Evolutionary conservation across 331 rosid genomes (phyloP).

Genomic region (Arachis monticola): DNA sequence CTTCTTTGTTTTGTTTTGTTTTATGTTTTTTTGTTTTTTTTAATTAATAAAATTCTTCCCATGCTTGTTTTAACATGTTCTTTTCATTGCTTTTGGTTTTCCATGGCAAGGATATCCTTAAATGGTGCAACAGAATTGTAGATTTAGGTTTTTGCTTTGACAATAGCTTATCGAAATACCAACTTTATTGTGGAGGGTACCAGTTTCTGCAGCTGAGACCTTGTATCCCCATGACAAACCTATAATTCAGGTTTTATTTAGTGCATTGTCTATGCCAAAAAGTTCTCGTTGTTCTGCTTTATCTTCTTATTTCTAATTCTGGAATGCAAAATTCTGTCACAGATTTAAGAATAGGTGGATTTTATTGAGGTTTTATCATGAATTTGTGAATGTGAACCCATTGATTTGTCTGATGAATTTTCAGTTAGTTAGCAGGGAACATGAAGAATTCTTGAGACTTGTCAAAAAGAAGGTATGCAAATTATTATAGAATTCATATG

Average conservation of each 20-base stretch:
- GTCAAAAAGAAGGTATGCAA: slow-evolving; percentile 75
- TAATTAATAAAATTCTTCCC: slow-evolving; percentile 2
- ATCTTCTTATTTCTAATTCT: slow-evolving; percentile 38
- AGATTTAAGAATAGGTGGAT: slow-evolving; percentile 77
- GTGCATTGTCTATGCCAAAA: slow-evolving; percentile 9
- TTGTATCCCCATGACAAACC: slow-evolving; percentile 75
- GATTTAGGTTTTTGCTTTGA: slow-evolving; percentile 60
- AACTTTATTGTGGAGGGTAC: slow-evolving; percentile 67
- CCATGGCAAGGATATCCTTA: slow-evolving; percentile 82
- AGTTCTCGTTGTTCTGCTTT: slow-evolving; percentile 11
- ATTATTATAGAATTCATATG: slow-evolving; percentile 1
- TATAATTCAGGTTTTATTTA: slow-evolving; percentile 64
- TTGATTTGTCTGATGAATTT: neutral
- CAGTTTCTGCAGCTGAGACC: slow-evolving; percentile 56
- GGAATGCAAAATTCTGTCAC: slow-evolving; percentile 65
- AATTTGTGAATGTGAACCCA: slow-evolving; percentile 10
- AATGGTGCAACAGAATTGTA: slow-evolving; percentile 89
- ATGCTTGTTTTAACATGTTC: slow-evolving; percentile 7
- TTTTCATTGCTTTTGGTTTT: slow-evolving; percentile 34
- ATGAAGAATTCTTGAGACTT: slow-evolving; percentile 79
- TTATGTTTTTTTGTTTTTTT: neutral
- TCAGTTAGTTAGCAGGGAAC: slow-evolving; percentile 83
- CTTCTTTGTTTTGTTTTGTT: too few relatives aligned
- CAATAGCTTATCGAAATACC: slow-evolving; percentile 55
- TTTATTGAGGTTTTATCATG: slow-evolving; percentile 9